Evolutionary conservation across 768 basidiomycete genomes (phyloP), one percentile per base, ranked within the genome.

Genomic region (Mycena filopes): DNA sequence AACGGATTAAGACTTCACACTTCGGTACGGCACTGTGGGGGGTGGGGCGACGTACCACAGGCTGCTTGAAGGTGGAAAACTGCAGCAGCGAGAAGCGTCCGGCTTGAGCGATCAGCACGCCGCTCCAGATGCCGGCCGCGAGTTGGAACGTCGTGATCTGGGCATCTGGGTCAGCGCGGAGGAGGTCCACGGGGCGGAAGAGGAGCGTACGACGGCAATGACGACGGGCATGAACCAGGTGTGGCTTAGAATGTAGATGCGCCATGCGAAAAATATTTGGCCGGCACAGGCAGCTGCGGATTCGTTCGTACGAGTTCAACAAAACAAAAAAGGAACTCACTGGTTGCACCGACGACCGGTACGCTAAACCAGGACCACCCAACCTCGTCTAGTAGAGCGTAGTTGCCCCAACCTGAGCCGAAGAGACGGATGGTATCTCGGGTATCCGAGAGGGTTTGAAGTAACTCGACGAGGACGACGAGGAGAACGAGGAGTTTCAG

Each of bases 201-300:
- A 20, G 12, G 15, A 5, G 25, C 38, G 21, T 31, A 66, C 63
- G 20, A 55, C 25, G 41, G 38, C 40, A 33, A 74, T 72, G 11
- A 69, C 18, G 11, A 49, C 10, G 15, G 73, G 70, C 20, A 68
- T 36, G 15, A 64, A 26, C 20, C 65, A 42, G 3, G 28, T 55
- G 16, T 28, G 46, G n/a, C 63, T 55, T 33, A 73, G 59, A 29
- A 74, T 63, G 28, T 65, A 63, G 28, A 74, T 72, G 20, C 73
- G 70, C 61, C 71, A 74, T 0, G 71, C 72, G 53, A 72, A 74
- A 48, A 72, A 74, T 0, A 71, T n/a, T 26, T 74, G 73, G 3
- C 70, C 71, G 12, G 56, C 54, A 36, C 63, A 66, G 18, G 67
- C 66, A 23, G 72, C 73, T 74, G 41, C 36, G 36, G 36, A 47